Percentiles rank a stretch among this genome's conserved stretches.
Conservation (phyloP, 2,329 filamentous ascomycete species). For the Aureobasidium sp. region DNA sequence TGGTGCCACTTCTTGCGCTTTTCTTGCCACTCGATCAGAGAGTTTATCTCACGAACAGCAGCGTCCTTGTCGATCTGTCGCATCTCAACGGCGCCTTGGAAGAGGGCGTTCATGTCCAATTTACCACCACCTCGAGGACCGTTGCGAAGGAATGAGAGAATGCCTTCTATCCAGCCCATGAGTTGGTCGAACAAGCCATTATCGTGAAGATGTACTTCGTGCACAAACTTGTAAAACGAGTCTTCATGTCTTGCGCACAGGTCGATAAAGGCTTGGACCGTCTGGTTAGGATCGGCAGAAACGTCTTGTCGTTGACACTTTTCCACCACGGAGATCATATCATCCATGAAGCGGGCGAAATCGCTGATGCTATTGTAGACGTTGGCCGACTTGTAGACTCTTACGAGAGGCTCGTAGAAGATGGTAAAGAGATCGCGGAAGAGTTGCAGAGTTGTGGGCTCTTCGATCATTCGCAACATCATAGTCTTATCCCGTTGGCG, state of each 20-base stretch:
- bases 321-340: slow-evolving; percentile 75
- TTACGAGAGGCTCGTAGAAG: slow-evolving; percentile 94
- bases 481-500: slow-evolving; percentile 90
- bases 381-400: slow-evolving; percentile 97
- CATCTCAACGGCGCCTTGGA: slow-evolving; percentile 66
- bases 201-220: slow-evolving; percentile 94
- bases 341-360: slow-evolving; percentile 86
- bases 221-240: slow-evolving; percentile 98
- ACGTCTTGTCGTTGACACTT: slow-evolving; percentile 66
- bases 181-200: slow-evolving; percentile 92
- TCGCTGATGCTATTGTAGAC: slow-evolving; percentile 97
- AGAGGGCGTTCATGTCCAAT: slow-evolving; percentile 88
- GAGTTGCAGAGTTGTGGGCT: slow-evolving; percentile 91
- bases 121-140: slow-evolving; percentile 72
- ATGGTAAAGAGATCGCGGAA: slow-evolving; percentile 96
- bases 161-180: slow-evolving; percentile 95
- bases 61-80: slow-evolving; percentile 61
- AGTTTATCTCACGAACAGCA: slow-evolving; percentile 72
- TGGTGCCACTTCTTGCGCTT: slow-evolving; percentile 96
- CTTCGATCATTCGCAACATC: slow-evolving; percentile 94
- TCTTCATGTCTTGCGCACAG: slow-evolving; percentile 89
- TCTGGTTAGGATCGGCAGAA: slow-evolving; percentile 93
- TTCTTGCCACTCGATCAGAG: slow-evolving; percentile 86
- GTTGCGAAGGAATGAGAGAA: slow-evolving; percentile 83
- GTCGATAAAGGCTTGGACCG: slow-evolving; percentile 95